A percentile compares a stretch with the other conserved stretches of the same genome.
These are phyloP conservation scores for Nymphaea thermarum DNA, from an alignment of 164 flowering plant species.

Conservation along the genomic window DNA sequence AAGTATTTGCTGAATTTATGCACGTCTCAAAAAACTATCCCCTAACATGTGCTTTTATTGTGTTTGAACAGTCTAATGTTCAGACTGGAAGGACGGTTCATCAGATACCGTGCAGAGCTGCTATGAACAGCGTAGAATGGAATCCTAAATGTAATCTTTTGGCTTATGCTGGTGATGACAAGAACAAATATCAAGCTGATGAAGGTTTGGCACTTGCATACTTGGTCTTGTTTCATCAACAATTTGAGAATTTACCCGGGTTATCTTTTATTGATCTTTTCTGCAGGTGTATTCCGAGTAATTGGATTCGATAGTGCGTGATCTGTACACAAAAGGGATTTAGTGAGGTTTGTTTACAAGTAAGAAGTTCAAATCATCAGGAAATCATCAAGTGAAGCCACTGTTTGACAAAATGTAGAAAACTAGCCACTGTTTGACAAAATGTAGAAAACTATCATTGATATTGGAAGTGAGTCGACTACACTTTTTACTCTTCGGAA, in stretches of 20 bases:
- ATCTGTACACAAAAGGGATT: background rate
- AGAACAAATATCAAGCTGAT: conserved; percentile 87
- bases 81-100: conserved; percentile 81
- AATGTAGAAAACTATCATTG: too few relatives aligned
- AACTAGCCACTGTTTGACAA: too few relatives aligned
- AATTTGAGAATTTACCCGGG: background rate
- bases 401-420: too few relatives aligned
- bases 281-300: conserved; percentile 79
- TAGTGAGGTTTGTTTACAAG: too few relatives aligned
- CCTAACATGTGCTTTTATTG: background rate
- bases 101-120: conserved; percentile 90
- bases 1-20: too few relatives aligned
- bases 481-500: too few relatives aligned
- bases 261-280: background rate
- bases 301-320: conserved; percentile 77
- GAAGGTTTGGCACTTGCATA: conserved; percentile 41
- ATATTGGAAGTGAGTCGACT: too few relatives aligned
- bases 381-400: too few relatives aligned
- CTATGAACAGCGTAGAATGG: conserved; percentile 99
- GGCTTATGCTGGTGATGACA: conserved; percentile 98
- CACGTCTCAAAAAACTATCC: background rate
- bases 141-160: conserved; percentile 85
- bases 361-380: too few relatives aligned
- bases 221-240: conserved; percentile 1
- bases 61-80: conserved; percentile 54